Evolutionary conservation across 768 basidiomycete genomes (phyloP).

Genomic region (Rhodocollybia butyracea): DNA sequence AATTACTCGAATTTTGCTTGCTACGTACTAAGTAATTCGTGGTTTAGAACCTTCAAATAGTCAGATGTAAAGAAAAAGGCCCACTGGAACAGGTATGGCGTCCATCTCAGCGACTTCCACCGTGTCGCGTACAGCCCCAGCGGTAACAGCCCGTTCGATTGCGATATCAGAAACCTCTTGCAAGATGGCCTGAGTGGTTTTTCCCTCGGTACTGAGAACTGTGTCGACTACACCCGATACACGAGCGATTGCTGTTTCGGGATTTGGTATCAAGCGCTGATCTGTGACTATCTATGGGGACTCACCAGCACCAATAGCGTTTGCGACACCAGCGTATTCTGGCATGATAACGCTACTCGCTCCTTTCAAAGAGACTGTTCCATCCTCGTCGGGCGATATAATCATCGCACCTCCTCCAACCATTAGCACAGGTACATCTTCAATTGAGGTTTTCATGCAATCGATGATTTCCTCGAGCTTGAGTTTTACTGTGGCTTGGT

Average conservation of each 20-base stretch:
- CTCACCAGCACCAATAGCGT: slow-evolving; percentile 49
- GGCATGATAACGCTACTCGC: slow-evolving; percentile 47
- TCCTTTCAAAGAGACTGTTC: slow-evolving; percentile 33
- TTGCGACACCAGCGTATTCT: slow-evolving; percentile 49
- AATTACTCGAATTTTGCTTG: slow-evolving; percentile 42
- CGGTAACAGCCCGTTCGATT: slow-evolving; percentile 36
- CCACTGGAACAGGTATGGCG: slow-evolving; percentile 42
- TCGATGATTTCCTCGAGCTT: slow-evolving; percentile 51
- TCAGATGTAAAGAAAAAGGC: slow-evolving; percentile 12
- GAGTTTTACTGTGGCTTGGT: slow-evolving; percentile 37
- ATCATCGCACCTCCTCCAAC: slow-evolving; percentile 60
- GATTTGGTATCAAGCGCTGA: neutral
- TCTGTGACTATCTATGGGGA: slow-evolving; percentile 10
- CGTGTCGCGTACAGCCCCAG: slow-evolving; percentile 36
- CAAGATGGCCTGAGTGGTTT: slow-evolving; percentile 25
- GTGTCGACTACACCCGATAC: slow-evolving; percentile 38
- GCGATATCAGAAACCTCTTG: slow-evolving; percentile 31
- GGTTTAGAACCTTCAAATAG: neutral
- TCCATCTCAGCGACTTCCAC: slow-evolving; percentile 48
- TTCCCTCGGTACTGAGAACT: slow-evolving; percentile 28
- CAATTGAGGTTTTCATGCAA: slow-evolving; percentile 53
- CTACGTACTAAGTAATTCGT: slow-evolving; percentile 26
- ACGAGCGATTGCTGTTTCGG: slow-evolving; percentile 18
- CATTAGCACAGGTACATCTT: slow-evolving; percentile 48
- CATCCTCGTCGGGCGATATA: slow-evolving; percentile 38